Base-by-base conservation (phyloP, 1,139 yeast genomes). In the Kluyveromyces marxianus region DNA sequence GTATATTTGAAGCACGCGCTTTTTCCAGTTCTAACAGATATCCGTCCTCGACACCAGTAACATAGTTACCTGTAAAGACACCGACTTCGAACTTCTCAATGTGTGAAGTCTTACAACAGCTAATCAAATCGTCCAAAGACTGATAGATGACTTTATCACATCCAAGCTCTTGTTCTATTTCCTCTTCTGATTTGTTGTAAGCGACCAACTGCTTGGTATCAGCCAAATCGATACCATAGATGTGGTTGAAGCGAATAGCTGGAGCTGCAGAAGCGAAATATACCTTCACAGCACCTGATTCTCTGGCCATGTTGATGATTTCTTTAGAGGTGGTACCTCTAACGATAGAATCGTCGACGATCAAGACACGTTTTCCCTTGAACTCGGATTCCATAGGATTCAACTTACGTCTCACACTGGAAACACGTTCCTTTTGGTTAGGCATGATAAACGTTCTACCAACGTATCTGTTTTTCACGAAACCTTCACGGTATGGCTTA, bases 371-470 rank as follows among this genome's bases (percentile, higher is more conserved):
- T 59, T 88, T 79, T 53, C 79, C 94, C 55, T 77, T 75, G 65
- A 92, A 92, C 69, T 94, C 99, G 46, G 87, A 79, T 51, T 82
- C 89, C 97, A 92, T 92, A 4, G 98, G 97, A 66, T 92, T 92
- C 62, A 92, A 75, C 69, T 92, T 92, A 59, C 96, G 79, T 63
- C 98, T 79, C 25, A 92, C 99, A 32, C 95, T 84, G 7, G 96
- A 87, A 48, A 90, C 81, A 67, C 99, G 81, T 68, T 89, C 95
- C 65, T 82, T 80, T 70, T 94, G 98, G 69, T 89, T 90, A 10
- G 98, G 97, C 99, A 92, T 92, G 61, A 92, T 92, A 63, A 92
- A 92, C 0, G 99, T 92, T 66, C 99, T 80, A 34, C 98, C 98
- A 52, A 92, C 95, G 61, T 92, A 92, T 60, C 97, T 79, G 71